Percentiles rank a stretch among this genome's conserved stretches.
Evolutionary conservation across 164 flowering plant genomes (phyloP).

Genomic region (Vitis rotundifolia): DNA sequence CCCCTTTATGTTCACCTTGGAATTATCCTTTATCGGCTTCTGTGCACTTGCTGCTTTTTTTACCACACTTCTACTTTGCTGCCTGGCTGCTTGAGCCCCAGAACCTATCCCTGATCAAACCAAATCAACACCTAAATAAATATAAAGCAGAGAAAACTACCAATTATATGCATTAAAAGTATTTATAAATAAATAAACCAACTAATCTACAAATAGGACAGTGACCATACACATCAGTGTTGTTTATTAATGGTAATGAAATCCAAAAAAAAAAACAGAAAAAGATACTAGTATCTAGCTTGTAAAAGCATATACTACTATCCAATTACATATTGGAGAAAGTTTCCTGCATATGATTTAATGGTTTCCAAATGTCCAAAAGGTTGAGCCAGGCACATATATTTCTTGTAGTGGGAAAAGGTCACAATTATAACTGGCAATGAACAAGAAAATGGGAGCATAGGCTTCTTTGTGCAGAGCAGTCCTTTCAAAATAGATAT

Average conservation of each 20-base stretch:
- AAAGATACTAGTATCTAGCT: no score
- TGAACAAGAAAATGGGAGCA: not conserved
- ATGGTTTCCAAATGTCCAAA: no score
- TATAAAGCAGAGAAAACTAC: not conserved
- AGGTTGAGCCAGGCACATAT: no score
- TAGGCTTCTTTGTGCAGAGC: not conserved
- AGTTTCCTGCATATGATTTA: no score
- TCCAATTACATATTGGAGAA: no score
- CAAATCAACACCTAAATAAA: not conserved
- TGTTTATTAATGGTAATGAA: no score
- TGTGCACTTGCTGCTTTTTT: slow-evolving; percentile 32
- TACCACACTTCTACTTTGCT: slow-evolving; percentile 23
- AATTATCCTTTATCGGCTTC: slow-evolving; percentile 37
- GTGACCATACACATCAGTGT: not conserved
- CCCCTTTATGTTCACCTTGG: slow-evolving; percentile 25
- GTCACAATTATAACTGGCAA: not conserved
- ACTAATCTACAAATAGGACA: not conserved
- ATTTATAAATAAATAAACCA: not conserved
- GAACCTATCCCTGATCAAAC: slow-evolving; percentile 28
- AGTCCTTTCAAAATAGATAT: not conserved
- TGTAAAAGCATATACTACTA: no score
- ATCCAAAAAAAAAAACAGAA: no score
- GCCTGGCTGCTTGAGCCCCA: slow-evolving; percentile 33
- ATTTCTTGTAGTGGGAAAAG: no score
- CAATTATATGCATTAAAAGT: not conserved